Percentiles rank a stretch among this genome's conserved stretches.
Evolutionary conservation across 371 early-diverging fungal species (phyloP).

Genomic region (Capillidium heterosporum): DNA sequence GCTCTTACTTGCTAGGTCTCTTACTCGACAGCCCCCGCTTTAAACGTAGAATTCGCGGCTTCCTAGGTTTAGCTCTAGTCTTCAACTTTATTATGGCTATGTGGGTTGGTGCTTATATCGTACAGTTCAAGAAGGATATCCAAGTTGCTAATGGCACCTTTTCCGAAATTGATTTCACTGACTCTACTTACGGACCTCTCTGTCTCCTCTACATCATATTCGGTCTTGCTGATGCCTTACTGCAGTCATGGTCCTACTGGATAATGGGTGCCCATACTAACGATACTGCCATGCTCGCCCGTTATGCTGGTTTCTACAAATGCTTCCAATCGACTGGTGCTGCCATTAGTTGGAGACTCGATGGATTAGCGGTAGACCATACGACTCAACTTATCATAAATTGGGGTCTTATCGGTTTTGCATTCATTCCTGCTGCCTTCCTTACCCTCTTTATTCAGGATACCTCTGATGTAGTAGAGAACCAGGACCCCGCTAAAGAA

Average conservation of each 20-base stretch:
- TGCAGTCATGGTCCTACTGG: conserved; percentile 39
- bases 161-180: conserved; percentile 15
- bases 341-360: conserved; percentile 19
- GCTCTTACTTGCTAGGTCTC: conserved; percentile 25
- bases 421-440: no score
- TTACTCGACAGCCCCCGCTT: conserved; percentile 27
- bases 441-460: no score
- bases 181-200: conserved; percentile 23
- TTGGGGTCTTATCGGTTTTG: no score
- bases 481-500: no score
- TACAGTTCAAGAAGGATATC: no score
- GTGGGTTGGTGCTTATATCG: conserved; percentile 37
- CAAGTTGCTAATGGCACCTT: no score
- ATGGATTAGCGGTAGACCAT: conserved; percentile 11
- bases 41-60: conserved; percentile 26
- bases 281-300: conserved; percentile 38
- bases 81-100: conserved; percentile 23
- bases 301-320: conserved; percentile 40
- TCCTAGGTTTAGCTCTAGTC: conserved; percentile 23
- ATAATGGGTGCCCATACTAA: conserved; percentile 58
- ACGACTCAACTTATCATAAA: conserved; percentile 17
- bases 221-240: conserved; percentile 44
- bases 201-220: conserved; percentile 41
- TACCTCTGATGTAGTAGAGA: no score
- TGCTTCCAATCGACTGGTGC: conserved; percentile 20